Percentiles rank a stretch among this genome's conserved stretches.
Evolutionary conservation across 116 monocot species (phyloP).

Genomic region (Cymodocea nodosa): DNA sequence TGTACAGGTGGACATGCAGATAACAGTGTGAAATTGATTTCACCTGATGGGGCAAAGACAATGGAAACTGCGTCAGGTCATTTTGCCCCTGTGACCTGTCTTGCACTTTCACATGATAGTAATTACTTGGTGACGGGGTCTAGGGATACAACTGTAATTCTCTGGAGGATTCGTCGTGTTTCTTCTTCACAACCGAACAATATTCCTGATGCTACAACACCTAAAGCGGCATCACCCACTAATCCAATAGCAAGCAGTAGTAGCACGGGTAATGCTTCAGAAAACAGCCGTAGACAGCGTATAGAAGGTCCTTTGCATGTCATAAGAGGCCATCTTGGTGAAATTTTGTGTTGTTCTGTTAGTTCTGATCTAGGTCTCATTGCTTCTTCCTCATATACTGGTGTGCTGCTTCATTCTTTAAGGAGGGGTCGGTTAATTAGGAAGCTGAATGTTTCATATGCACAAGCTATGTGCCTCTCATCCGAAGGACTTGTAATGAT

Average conservation of each 20-base stretch:
- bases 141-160: slow-evolving; percentile 75
- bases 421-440: slow-evolving; percentile 60
- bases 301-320: slow-evolving; percentile 91
- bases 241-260: slow-evolving; percentile 29
- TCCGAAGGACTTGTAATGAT: slow-evolving; percentile 59
- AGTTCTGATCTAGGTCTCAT: slow-evolving; percentile 65
- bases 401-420: slow-evolving; percentile 70
- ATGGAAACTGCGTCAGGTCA: slow-evolving; percentile 75
- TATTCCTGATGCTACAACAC: slow-evolving; percentile 27
- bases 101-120: slow-evolving; percentile 60
- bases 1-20: slow-evolving; percentile 85
- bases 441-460: slow-evolving; percentile 37
- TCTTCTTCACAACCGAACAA: slow-evolving; percentile 19
- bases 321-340: slow-evolving; percentile 77
- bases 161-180: slow-evolving; percentile 64
- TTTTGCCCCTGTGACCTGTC: slow-evolving; percentile 76
- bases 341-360: slow-evolving; percentile 55
- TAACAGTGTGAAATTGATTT: slow-evolving; percentile 81
- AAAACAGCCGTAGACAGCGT: slow-evolving; percentile 20
- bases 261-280: slow-evolving; percentile 12
- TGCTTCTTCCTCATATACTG: slow-evolving; percentile 58
- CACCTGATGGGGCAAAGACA: slow-evolving; percentile 71
- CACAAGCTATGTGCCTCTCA: slow-evolving; percentile 53
- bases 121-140: slow-evolving; percentile 84
- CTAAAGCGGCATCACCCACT: slow-evolving; percentile 21